Evolutionary conservation across 306 rosid species (phyloP).

Genomic region (Datisca glomerata): DNA sequence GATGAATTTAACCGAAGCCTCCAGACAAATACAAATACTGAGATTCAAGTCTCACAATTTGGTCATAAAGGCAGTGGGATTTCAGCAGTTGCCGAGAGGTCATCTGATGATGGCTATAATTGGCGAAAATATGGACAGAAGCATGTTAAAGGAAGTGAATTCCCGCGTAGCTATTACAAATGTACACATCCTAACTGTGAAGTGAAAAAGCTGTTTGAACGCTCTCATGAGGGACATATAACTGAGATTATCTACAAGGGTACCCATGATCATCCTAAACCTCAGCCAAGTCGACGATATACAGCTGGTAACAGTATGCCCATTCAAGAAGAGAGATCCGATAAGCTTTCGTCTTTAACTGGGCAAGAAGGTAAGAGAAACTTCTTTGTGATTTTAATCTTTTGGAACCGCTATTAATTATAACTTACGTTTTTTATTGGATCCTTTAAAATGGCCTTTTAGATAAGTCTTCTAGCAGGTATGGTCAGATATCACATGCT

Average conservation of each 20-base stretch:
- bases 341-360: slow-evolving; percentile 46
- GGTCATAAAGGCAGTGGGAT: slow-evolving; percentile 46
- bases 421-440: slow-evolving; percentile 11
- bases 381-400: slow-evolving; percentile 5
- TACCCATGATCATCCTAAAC: slow-evolving; percentile 93
- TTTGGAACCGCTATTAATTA: background rate
- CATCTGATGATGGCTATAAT: slow-evolving; percentile 88
- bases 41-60: slow-evolving; percentile 39
- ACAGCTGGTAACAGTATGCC: slow-evolving; percentile 44
- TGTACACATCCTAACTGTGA: slow-evolving; percentile 97
- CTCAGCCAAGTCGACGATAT: slow-evolving; percentile 79
- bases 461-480: slow-evolving; percentile 49
- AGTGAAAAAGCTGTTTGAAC: slow-evolving; percentile 94
- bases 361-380: slow-evolving; percentile 65
- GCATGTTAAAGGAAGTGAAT: slow-evolving; percentile 94
- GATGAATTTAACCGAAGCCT: slow-evolving; percentile 49
- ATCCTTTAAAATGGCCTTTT: slow-evolving; percentile 15
- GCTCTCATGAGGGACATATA: slow-evolving; percentile 89
- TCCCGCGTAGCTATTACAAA: slow-evolving; percentile 97
- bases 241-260: slow-evolving; percentile 94
- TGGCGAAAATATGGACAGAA: slow-evolving; percentile 98
- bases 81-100: slow-evolving; percentile 37
- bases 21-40: slow-evolving; percentile 26
- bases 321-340: slow-evolving; percentile 57
- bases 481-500: slow-evolving; percentile 41